These are phyloP conservation scores for Boletus eberwhitei DNA, from an alignment of 768 basidiomycete species.

Conservation along the genomic window DNA sequence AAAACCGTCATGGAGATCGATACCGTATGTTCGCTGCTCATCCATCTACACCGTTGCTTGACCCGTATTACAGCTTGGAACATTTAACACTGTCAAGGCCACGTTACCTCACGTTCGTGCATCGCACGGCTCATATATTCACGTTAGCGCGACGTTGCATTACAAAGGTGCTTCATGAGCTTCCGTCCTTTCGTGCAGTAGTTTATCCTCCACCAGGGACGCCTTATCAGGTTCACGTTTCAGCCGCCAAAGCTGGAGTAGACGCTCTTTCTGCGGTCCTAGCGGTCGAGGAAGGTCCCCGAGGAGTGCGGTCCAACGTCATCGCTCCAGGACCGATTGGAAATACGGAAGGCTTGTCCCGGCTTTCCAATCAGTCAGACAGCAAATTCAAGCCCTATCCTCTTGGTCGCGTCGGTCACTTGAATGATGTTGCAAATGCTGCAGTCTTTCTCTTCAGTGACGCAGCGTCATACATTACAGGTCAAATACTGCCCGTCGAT, in stretches of 20 bases:
- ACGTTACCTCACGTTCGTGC: slow-evolving; percentile 72
- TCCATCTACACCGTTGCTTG: not conserved
- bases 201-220: slow-evolving; percentile 43
- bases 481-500: slow-evolving; percentile 71
- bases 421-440: slow-evolving; percentile 66
- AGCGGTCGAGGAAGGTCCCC: slow-evolving; percentile 92
- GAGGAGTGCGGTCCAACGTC: slow-evolving; percentile 88
- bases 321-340: slow-evolving; percentile 81
- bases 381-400: slow-evolving; percentile 11
- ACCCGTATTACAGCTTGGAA: slow-evolving; percentile 62
- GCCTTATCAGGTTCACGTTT: slow-evolving; percentile 89
- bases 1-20: slow-evolving; percentile 93
- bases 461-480: slow-evolving; percentile 73
- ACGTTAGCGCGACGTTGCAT: slow-evolving; percentile 88
- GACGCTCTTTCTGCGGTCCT: slow-evolving; percentile 85
- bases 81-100: slow-evolving; percentile 93
- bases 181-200: not conserved
- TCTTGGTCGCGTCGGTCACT: slow-evolving; percentile 53
- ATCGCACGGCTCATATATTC: slow-evolving; percentile 78
- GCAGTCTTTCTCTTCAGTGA: slow-evolving; percentile 81
- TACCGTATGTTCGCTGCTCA: slow-evolving; percentile 48
- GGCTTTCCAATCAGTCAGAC: slow-evolving; percentile 37
- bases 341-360: slow-evolving; percentile 71
- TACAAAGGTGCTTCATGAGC: slow-evolving; percentile 52
- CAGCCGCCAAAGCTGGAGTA: slow-evolving; percentile 91